Conservation (phyloP, 2,329 filamentous ascomycete species). For the Talaromyces sp. region DNA sequence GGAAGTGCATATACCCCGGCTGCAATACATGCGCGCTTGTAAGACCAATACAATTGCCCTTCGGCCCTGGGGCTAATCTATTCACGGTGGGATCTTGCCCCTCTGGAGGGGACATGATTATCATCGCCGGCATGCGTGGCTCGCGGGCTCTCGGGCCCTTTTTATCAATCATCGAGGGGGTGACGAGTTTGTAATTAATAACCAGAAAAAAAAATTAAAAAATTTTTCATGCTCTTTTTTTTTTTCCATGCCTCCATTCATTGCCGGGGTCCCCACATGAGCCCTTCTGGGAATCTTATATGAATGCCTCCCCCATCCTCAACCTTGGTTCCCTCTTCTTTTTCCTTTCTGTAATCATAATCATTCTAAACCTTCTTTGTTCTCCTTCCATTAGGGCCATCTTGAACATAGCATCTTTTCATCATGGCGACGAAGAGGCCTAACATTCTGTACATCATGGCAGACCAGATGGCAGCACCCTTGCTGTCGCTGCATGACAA, state of each 20-base stretch:
- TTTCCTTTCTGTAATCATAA: conserved; percentile 7
- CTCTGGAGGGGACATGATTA: neutral
- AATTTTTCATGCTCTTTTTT: conserved; percentile 5
- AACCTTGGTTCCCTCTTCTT: conserved; percentile 4
- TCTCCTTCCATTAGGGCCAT: neutral
- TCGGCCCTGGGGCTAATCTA: neutral
- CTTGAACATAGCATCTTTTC: conserved; percentile 5
- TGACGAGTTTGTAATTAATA: neutral
- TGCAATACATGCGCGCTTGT: conserved; percentile 4
- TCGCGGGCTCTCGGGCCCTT: conserved; percentile 4
- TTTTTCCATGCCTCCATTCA: neutral
- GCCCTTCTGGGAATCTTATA: conserved; percentile 21
- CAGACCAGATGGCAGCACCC: conserved; percentile 89
- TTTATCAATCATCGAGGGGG: neutral
- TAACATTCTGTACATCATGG: conserved; percentile 94
- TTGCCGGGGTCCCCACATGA: conserved; percentile 20
- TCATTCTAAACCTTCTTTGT: neutral
- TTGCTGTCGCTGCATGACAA: conserved; percentile 90
- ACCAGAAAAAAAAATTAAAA: neutral
- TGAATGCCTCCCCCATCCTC: conserved; percentile 10
- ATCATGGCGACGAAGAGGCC: conserved; percentile 56
- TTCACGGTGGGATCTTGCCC: neutral
- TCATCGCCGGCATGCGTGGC: neutral
- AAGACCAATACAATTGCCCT: conserved; percentile 8
- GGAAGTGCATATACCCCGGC: conserved; percentile 3